These are phyloP conservation scores for Tylopilus plumbeoviolaceoides DNA, from an alignment of 768 basidiomycete genomes.

Conservation along the genomic window DNA sequence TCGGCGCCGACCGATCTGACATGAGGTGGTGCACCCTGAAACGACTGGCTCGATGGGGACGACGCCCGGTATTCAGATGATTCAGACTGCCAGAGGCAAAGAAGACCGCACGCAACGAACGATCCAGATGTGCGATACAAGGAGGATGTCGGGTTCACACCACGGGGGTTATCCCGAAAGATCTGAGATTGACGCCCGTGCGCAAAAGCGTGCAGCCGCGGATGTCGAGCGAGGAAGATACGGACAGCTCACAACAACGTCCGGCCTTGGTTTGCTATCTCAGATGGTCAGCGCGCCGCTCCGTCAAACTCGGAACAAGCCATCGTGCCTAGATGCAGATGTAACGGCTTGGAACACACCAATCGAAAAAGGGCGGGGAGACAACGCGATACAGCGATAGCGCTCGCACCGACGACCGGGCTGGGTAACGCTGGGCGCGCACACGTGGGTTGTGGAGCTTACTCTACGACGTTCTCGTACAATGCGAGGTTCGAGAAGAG, in stretches of 20 bases:
- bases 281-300: constrained; percentile 6
- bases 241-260: neutral
- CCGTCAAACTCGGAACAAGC: constrained; percentile 9
- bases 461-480: constrained; percentile 2
- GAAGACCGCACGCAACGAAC: neutral
- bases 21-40: neutral
- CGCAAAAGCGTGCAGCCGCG: neutral
- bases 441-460: constrained; percentile 5
- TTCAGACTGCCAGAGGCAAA: neutral
- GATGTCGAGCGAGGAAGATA: neutral
- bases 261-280: neutral
- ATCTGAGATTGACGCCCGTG: neutral
- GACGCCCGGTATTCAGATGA: neutral
- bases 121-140: neutral
- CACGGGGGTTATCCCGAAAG: neutral
- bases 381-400: neutral
- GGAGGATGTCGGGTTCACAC: neutral
- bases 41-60: neutral
- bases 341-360: neutral
- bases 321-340: neutral
- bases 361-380: neutral
- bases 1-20: neutral
- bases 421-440: neutral
- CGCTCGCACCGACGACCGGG: neutral
- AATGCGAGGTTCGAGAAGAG: constrained; percentile 6